A percentile compares a stretch with the other conserved stretches of the same genome.
Conservation (phyloP, 768 basidiomycete species). For the Pulveroboletus sp. region DNA sequence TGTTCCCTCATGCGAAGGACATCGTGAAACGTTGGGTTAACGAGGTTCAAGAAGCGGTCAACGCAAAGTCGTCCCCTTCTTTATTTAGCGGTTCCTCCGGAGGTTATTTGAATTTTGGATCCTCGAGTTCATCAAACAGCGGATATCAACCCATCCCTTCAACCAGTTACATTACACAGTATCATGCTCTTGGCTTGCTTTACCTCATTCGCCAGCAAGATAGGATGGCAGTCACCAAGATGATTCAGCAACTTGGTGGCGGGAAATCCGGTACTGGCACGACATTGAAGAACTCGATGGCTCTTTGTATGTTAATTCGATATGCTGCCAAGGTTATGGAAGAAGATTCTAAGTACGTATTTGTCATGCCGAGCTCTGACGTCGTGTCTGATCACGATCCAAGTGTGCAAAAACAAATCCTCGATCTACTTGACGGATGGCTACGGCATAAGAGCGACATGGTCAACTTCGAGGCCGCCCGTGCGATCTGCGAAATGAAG, state of each 20-base stretch:
- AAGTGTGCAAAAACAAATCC: slow-evolving; percentile 88
- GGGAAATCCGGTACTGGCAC: slow-evolving; percentile 82
- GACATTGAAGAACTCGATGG: slow-evolving; percentile 91
- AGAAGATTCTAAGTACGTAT: slow-evolving; percentile 90
- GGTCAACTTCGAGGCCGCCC: slow-evolving; percentile 98
- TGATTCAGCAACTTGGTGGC: slow-evolving; percentile 96
- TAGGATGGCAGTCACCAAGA: slow-evolving; percentile 98
- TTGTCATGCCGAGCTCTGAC: not conserved
- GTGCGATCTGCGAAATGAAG: slow-evolving; percentile 96
- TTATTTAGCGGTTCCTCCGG: slow-evolving; percentile 58
- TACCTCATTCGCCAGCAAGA: slow-evolving; percentile 97
- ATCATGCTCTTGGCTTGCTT: slow-evolving; percentile 90
- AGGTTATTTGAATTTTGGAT: slow-evolving; percentile 73
- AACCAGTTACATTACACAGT: slow-evolving; percentile 92
- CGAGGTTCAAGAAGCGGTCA: slow-evolving; percentile 95
- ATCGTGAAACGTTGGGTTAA: slow-evolving; percentile 99
- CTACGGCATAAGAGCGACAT: slow-evolving; percentile 98
- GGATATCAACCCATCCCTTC: slow-evolving; percentile 78
- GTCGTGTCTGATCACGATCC: not conserved
- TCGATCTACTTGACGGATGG: slow-evolving; percentile 92
- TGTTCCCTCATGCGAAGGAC: slow-evolving; percentile 89
- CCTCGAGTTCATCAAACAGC: slow-evolving; percentile 46
- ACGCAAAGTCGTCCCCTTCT: slow-evolving; percentile 71
- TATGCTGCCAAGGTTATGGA: slow-evolving; percentile 99
- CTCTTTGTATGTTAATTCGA: slow-evolving; percentile 96